A percentile compares a stretch with the other conserved stretches of the same genome.
phyloP scores from a whole-genome alignment of 768 basidiomycete genomes.

The Pleurotus ostreatus region DNA sequence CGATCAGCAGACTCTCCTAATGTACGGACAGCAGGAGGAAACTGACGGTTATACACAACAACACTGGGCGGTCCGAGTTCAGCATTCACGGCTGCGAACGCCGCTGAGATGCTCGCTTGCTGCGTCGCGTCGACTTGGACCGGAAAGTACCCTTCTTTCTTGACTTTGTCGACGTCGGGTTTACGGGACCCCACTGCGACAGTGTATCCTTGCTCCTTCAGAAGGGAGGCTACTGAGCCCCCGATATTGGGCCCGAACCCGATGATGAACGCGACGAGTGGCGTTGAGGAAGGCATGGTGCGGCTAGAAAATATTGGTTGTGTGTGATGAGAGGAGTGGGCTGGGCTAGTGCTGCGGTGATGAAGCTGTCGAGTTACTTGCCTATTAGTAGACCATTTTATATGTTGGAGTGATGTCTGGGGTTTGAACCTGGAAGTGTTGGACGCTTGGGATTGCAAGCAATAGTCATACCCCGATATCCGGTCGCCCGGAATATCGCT shows the following conservation, averaged over 20 bases:
- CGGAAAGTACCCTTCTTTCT: conserved; percentile 21
- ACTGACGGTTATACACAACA: conserved; percentile 41
- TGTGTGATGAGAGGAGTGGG: too few relatives aligned
- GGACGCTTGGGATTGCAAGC: too few relatives aligned
- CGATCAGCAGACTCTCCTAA: not conserved
- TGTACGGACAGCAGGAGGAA: not conserved
- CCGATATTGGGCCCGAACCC: conserved; percentile 24
- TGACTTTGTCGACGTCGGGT: conserved; percentile 12
- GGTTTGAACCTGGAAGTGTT: too few relatives aligned
- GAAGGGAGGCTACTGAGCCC: conserved; percentile 17
- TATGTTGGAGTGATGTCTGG: too few relatives aligned
- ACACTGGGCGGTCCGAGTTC: conserved; percentile 39
- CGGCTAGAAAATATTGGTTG: too few relatives aligned
- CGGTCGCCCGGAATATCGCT: too few relatives aligned
- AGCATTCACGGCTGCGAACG: conserved; percentile 30
- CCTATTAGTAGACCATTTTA: too few relatives aligned
- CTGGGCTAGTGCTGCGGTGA: too few relatives aligned
- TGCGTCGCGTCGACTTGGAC: conserved; percentile 34
- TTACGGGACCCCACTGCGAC: conserved; percentile 27
- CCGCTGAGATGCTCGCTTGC: conserved; percentile 25
- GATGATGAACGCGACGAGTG: conserved; percentile 25
- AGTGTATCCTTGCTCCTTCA: conserved; percentile 24
- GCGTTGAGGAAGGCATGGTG: too few relatives aligned
- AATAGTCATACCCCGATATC: too few relatives aligned
- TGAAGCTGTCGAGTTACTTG: too few relatives aligned